Evolutionary conservation across 192 early-diverging fungal species (phyloP).

Genomic region (Linnemannia zychae): DNA sequence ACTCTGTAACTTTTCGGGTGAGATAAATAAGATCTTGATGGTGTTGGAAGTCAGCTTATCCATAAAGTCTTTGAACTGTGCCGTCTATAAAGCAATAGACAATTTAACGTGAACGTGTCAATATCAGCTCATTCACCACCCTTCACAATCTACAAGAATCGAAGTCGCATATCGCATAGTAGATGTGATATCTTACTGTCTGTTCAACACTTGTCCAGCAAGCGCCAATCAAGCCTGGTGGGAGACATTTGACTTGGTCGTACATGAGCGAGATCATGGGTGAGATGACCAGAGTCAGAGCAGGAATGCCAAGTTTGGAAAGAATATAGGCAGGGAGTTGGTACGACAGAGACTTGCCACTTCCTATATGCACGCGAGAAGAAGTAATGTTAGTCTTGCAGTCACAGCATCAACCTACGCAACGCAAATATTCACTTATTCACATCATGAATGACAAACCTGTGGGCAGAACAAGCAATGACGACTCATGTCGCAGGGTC

Average conservation of each 20-base stretch:
- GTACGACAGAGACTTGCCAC: conserved; percentile 85
- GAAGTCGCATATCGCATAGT: neutral
- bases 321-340: conserved; percentile 82
- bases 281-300: conserved; percentile 80
- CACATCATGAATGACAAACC: conserved; percentile 39
- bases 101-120: conserved; percentile 12
- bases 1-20: conserved; percentile 78
- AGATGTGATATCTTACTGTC: conserved; percentile 3
- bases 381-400: neutral
- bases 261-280: conserved; percentile 89
- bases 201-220: conserved; percentile 70
- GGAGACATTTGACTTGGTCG: conserved; percentile 82
- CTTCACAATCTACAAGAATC: neutral
- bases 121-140: too few species aligned
- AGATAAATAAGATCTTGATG: conserved; percentile 79
- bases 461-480: conserved; percentile 69
- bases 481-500: conserved; percentile 57
- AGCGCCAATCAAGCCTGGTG: conserved; percentile 68
- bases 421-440: neutral
- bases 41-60: conserved; percentile 61
- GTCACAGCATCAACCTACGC: neutral
- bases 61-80: conserved; percentile 53
- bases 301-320: conserved; percentile 49
- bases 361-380: neutral
- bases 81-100: conserved; percentile 21